Base-by-base conservation (phyloP, 169 alveolate species). In the Cyclospora cayetanensis region DNA sequence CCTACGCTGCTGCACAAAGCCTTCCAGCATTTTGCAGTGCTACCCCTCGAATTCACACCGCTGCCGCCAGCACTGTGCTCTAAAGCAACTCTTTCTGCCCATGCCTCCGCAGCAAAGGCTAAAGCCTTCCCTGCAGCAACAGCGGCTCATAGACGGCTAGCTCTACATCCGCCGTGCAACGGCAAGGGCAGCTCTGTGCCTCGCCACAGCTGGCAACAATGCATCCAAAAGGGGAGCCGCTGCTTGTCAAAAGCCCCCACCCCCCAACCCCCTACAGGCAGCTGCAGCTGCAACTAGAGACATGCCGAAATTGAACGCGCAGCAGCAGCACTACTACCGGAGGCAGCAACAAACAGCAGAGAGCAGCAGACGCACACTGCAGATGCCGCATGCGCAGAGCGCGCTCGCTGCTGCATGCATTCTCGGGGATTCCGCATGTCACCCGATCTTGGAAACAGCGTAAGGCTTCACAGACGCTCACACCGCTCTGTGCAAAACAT, bases 401-500 rank as follows among this genome's bases (percentile, higher is more conserved):
- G n/a, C n/a, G n/a, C n/a, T n/a, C 11, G 85, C 65, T 74, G 85
- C 65, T 74, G 85, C 65, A n/a, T 53, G 65, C 42, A 53, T 53
- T 70, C 55, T 53, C 39, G 55, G 39, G 34, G 83, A 50, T 70
- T 53, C 63, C 42, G 85, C 39, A 20, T 53, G 31, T 9, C 7
- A 37, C 34, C 37, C 37, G 39, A 22, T 53, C 41, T n/a, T 70
- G 83, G 20, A 70, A 55, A 25, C 85, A 74, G 2, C 43, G 85
- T 63, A 74, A 50, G 3, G 65, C 65, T 63, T 74, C 85, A 50
- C 85, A 74, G 35, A 41, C 85, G 85, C 85, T 74, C 42, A 53
- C 85, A 5, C 85, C 85, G 65, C 85, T 74, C 85, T 74, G 85
- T n/a, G n/a, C n/a, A n/a, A n/a, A n/a, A n/a, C n/a, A n/a, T n/a